Evolutionary conservation across 768 basidiomycete genomes (phyloP), one percentile per base, ranked within the genome.

Genomic region (Leccinum pellstonianum): DNA sequence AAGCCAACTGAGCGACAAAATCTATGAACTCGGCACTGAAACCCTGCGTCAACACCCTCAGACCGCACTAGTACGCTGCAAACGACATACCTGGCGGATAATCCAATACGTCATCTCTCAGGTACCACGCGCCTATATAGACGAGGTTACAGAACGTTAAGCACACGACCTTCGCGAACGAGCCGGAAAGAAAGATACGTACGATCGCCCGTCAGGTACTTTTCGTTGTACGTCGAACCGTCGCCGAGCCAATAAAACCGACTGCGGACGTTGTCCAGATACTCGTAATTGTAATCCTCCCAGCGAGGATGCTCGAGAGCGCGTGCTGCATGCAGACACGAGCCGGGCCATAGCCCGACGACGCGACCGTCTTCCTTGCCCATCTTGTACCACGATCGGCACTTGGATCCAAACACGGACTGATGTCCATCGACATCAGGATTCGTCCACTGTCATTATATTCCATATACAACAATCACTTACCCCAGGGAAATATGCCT

Each of bases 301-400:
- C 85, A 87, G 5, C 86, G 80, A 2, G 85, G 86, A 66, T 83
- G 68, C 37, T 73, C 72, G 5, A 88, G 68, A 2, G 80, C 77
- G 25, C 75, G 77, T 5, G 76, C 70, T 1, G 81, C 83, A 56
- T 86, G 85, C 17, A 85, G 65, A 47, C 77, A 76, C 0, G 85
- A 85, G 6, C 85, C 83, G n/a, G 86, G 86, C 83, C 83, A 88
- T 5, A 88, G 73, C 1, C 77, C 84, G 21, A 80, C 78, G 7
- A 87, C 74, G 3, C 82, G 78, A 2, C 86, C 85, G 11, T 69
- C 82, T 62, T 81, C 80, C 62, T 81, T 81, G 4, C 84, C 85
- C 47, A 73, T 76, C 66, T 86, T 86, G 66, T 86, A 87, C 86
- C 87, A 88, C 27, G 83, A 83, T 14, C 79, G 73, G 64, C 85